Base-by-base conservation (phyloP, 2,329 filamentous ascomycete species). In the Triangularia verruculosa region DNA sequence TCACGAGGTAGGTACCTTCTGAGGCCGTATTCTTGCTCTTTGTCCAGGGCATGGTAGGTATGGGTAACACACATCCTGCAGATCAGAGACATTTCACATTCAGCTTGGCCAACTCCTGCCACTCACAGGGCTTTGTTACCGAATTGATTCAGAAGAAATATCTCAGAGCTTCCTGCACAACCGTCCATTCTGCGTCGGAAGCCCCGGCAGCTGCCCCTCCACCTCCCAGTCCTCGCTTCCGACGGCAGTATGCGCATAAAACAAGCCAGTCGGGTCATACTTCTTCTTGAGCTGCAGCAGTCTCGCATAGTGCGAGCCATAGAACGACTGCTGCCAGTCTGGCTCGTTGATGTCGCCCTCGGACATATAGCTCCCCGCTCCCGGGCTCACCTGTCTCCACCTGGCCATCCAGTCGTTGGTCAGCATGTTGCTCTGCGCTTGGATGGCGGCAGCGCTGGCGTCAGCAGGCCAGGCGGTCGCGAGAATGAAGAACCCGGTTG, bases 401-500 rank as follows among this genome's bases (percentile, higher is more conserved):
- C 55, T 20, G 47, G 61, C 61, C 73, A 77, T 74, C 72, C 75
- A 78, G 54, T 72, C 70, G 30, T 64, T 65, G 32, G 74, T 70
- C 57, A 68, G 69, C 24, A 68, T 70, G 62, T 68, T 62, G 28
- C 65, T 67, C 1, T 56, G 61, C 52, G 68, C 63, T 30, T 68
- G 63, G 15, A 69, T 68, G 60, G 68, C 61, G 3, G 64, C 66
- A 20, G 61, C 24, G 32, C 60, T 56, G 5, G 62, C 47, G 28
- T 32, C 55, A 52, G 57, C 11, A 59, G 60, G 22, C 64, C 67
- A 73, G 64, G 72, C 4, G 1, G 69, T 64, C 3, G 65, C 73
- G 17, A 75, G 70, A 62, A 79, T 77, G 25, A 72, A 74, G 67
- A 76, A 78, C 62, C 78, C 70, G 0, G 73, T 72, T 0, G 78